Percentiles rank a stretch among this genome's conserved stretches.
phyloP scores from a whole-genome alignment of 2,329 filamentous ascomycete genomes.

The Nakataea oryzae region DNA sequence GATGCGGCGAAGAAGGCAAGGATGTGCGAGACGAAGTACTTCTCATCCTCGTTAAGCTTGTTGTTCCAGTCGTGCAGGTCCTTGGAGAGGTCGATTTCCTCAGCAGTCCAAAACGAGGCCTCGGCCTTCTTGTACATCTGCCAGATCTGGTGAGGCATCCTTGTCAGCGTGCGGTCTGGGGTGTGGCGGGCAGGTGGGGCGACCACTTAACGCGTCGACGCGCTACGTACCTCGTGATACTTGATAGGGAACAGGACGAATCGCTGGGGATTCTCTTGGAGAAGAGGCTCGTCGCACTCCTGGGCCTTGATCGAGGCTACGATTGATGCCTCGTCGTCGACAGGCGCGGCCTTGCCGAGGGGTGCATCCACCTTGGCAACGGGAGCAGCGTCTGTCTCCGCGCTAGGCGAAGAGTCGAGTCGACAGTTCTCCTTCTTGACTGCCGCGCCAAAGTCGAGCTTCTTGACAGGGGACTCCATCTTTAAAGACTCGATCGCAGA shows the following conservation, averaged over 20 bases:
- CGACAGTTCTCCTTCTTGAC: conserved; percentile 84
- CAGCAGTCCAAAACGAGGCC: conserved; percentile 98
- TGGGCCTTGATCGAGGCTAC: conserved; percentile 49
- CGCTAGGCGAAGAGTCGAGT: conserved; percentile 37
- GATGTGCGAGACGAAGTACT: conserved; percentile 97
- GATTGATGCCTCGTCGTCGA: conserved; percentile 27
- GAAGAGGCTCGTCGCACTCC: conserved; percentile 78
- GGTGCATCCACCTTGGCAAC: conserved; percentile 51
- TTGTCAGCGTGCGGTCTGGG: conserved; percentile 26
- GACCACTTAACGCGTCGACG: conserved; percentile 59
- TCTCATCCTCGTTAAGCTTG: conserved; percentile 90
- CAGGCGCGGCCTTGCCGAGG: conserved; percentile 32
- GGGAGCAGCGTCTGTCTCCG: conserved; percentile 35
- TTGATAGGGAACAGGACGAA: conserved; percentile 99
- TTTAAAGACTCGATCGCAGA: conserved; percentile 80
- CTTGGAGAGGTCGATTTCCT: conserved; percentile 98
- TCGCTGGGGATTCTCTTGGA: conserved; percentile 90
- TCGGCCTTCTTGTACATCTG: conserved; percentile 99
- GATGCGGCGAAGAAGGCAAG: conserved; percentile 98
- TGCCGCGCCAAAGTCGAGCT: conserved; percentile 63
- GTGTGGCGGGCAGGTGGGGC: conserved; percentile 7
- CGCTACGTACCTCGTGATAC: conserved; percentile 84
- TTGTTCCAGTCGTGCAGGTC: conserved; percentile 99
- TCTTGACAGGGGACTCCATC: conserved; percentile 89
- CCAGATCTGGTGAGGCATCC: conserved; percentile 63